phyloP scores from a whole-genome alignment of 306 rosid species.

The Cicer judaicum region DNA sequence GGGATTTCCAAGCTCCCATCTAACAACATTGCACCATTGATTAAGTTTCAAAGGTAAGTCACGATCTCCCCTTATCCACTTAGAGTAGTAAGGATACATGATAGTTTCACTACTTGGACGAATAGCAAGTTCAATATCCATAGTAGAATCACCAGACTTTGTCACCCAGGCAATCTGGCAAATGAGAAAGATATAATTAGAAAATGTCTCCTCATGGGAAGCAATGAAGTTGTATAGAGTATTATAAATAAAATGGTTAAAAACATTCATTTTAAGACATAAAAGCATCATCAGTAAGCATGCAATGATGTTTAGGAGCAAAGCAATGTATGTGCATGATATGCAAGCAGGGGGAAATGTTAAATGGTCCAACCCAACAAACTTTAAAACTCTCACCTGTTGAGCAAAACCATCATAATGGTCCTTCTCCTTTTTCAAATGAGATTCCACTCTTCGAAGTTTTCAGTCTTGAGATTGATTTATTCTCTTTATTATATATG shows the following conservation, averaged over 20 bases:
- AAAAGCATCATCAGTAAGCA: background rate
- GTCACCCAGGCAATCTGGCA: slow-evolving; percentile 95
- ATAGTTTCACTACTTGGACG: slow-evolving; percentile 99
- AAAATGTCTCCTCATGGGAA: slow-evolving; percentile 24
- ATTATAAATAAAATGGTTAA: background rate
- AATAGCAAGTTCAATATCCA: slow-evolving; percentile 83
- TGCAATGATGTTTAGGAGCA: background rate
- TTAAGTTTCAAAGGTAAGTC: slow-evolving; percentile 92
- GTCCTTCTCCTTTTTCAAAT: slow-evolving; percentile 82
- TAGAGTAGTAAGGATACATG: slow-evolving; percentile 96
- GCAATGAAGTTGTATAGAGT: background rate
- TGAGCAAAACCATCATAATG: slow-evolving; percentile 87
- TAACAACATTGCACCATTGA: slow-evolving; percentile 98
- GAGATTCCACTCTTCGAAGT: too few species aligned
- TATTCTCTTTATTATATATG: too few species aligned
- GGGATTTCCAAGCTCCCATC: slow-evolving; percentile 98
- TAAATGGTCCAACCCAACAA: background rate
- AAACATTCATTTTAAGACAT: background rate
- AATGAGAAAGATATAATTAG: slow-evolving; percentile 27
- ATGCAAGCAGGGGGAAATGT: background rate
- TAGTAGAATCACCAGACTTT: slow-evolving; percentile 75
- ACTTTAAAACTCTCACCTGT: slow-evolving; percentile 65
- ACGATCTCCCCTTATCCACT: slow-evolving; percentile 98
- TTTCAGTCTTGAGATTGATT: too few species aligned
- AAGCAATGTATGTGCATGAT: background rate